These are phyloP conservation scores for Silene coronaria DNA, from an alignment of 179 eudicot genomes.

Conservation along the genomic window DNA sequence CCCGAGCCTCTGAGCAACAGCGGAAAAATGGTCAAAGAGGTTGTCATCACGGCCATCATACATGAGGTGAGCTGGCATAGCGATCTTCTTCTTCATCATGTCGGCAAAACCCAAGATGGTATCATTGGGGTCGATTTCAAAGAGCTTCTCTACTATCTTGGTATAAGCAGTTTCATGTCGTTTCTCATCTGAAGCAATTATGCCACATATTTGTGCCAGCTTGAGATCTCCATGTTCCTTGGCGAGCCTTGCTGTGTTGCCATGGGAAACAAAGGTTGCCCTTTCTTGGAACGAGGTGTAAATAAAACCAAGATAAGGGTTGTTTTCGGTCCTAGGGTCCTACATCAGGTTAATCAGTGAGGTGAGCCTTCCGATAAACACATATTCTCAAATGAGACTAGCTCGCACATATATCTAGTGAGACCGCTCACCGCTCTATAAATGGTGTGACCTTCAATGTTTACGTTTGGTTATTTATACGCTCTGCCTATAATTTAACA, in stretches of 20 bases:
- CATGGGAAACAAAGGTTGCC: conserved; percentile 33
- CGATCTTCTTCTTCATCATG: conserved; percentile 39
- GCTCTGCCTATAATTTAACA: no score
- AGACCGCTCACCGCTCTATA: no score
- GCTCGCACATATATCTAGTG: no score
- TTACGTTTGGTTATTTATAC: no score
- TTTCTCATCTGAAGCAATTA: conserved; percentile 35
- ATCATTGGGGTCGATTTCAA: conserved; percentile 31
- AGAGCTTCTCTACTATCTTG: conserved; percentile 36
- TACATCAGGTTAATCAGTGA: conserved; percentile 2
- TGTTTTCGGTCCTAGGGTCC: conserved; percentile 39
- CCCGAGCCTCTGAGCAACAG: conserved; percentile 42
- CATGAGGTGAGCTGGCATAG: conserved; percentile 46
- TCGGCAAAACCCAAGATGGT: conserved; percentile 32
- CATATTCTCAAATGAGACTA: no score
- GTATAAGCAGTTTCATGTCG: conserved; percentile 38
- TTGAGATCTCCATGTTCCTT: conserved; percentile 34
- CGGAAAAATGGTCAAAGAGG: conserved; percentile 39
- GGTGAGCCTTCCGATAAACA: background rate
- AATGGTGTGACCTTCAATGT: no score
- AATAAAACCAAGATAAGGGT: conserved; percentile 34
- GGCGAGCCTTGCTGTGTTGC: conserved; percentile 35
- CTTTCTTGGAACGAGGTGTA: conserved; percentile 40
- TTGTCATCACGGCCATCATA: conserved; percentile 40
- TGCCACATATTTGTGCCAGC: conserved; percentile 33